These are phyloP conservation scores for Microdochium nivale DNA, from an alignment of 2,329 filamentous ascomycete genomes.

Conservation along the genomic window DNA sequence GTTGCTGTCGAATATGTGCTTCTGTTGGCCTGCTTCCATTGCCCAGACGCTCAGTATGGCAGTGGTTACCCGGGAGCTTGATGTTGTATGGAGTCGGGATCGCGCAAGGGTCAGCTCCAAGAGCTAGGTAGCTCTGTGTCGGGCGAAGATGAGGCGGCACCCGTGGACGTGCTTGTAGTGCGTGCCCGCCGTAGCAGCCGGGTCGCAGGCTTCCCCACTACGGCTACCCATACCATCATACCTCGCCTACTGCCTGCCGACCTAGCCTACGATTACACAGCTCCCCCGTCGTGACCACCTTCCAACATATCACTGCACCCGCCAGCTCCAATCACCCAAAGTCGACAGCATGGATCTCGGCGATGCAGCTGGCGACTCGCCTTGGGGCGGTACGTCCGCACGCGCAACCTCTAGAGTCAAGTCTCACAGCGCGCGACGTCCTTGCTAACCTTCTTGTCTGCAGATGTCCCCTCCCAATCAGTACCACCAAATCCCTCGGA, in stretches of 20 bases:
- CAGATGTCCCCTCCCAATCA: slow-evolving; percentile 32
- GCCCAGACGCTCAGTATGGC: no score
- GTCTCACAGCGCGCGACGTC: background rate
- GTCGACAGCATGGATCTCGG: slow-evolving; percentile 29
- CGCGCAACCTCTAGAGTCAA: background rate
- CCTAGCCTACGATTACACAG: background rate
- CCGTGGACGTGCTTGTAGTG: no score
- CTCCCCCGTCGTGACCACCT: background rate
- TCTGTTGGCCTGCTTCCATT: no score
- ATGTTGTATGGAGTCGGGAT: no score
- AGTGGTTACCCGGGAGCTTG: no score
- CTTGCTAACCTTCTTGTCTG: slow-evolving; percentile 3
- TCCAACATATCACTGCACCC: background rate
- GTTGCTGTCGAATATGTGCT: no score
- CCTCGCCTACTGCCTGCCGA: background rate
- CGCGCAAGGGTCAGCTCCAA: no score
- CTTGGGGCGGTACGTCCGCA: slow-evolving; percentile 30
- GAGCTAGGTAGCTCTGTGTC: no score
- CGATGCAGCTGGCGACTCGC: slow-evolving; percentile 30
- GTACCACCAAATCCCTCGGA: slow-evolving; percentile 12
- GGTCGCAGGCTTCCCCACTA: background rate
- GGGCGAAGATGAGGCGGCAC: background rate
- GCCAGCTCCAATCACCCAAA: no score
- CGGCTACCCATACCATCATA: background rate
- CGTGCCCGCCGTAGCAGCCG: background rate